Evolutionary conservation across 2,329 filamentous ascomycete species (phyloP), one percentile per base, ranked within the genome.

Genomic region (Sarocladium kiliense): DNA sequence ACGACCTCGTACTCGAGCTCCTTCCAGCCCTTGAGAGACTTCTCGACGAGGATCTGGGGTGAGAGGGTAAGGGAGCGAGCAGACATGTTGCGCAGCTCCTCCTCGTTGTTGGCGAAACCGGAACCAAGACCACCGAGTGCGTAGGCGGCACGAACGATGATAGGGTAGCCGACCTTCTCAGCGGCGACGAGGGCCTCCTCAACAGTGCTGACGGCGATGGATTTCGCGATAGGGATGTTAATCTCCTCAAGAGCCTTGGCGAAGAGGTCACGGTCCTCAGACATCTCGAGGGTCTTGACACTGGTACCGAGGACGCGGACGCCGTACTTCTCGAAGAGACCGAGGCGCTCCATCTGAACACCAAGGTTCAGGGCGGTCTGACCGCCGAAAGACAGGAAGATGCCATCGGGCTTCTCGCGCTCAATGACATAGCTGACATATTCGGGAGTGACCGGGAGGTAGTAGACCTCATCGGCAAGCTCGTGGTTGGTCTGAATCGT

Each of bases 1-100:
- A 97, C 94, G 56, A 97, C 94, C 74, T 97, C 94, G 68, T 97
- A 99, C 74, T 99, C 94, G 53, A 97, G 88, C 74, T 99, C 94
- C 76, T 99, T 99, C 94, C 94, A 99, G 72, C 94, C 94, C 80
- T 97, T 97, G 64, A 99, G 85, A 54, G 91, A 96, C 77, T 97
- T 97, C 79, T 99, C 94, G 57, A 99, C 92, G 69, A 99, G 75
- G 66, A 99, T 97, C 74, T 99, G 94, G 51, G 94, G 93, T 2
- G 93, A 93, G 34, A 97, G 83, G 44, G 92, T 96, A 57, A 99
- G 81, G 47, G 93, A 97, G 61, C 91, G 86, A 59, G 94, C 92
- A 61, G 92, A 88, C 81, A 99, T 82, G 74, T 97, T 91, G 70
- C 89, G 87, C 57, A 99, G 85, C 76, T 99, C 94, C 67, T 97